A percentile compares a stretch with the other conserved stretches of the same genome.
phyloP scores from a whole-genome alignment of 192 early-diverging fungal species.

The Coemansia sp. region DNA sequence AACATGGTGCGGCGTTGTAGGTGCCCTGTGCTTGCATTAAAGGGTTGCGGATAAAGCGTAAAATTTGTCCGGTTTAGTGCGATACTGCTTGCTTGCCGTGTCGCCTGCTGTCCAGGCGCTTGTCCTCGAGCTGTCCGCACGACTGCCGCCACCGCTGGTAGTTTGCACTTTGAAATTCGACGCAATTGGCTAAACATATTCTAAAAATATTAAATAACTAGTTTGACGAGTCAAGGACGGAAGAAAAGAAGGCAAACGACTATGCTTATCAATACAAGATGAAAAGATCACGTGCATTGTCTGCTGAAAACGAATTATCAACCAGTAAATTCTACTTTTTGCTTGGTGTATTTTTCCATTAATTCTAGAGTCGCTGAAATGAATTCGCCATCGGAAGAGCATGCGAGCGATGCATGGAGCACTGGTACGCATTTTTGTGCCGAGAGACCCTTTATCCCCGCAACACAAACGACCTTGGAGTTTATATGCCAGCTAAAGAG shows the following conservation, averaged over 20 bases:
- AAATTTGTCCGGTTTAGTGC: not conserved
- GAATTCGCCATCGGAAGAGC: constrained; percentile 7
- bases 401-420: constrained; percentile 16
- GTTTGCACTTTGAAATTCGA: constrained; percentile 1
- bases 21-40: not conserved
- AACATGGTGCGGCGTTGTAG: constrained; percentile 64
- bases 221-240: not conserved
- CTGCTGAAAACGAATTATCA: not conserved
- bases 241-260: not conserved
- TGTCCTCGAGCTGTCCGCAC: too few species aligned
- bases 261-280: not conserved
- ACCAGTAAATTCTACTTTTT: not conserved
- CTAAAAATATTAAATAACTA: not conserved
- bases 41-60: not conserved
- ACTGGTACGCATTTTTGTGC: constrained; percentile 11
- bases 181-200: constrained; percentile 8
- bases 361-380: not conserved
- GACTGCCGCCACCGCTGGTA: not conserved
- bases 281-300: constrained; percentile 1
- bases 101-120: not conserved
- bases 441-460: not conserved
- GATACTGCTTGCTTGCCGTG: not conserved
- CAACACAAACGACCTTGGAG: not conserved
- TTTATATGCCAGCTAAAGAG: not conserved
- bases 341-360: not conserved